Evolutionary conservation across 768 basidiomycete genomes (phyloP), one percentile per base, ranked within the genome.

Genomic region (Mycena venus): DNA sequence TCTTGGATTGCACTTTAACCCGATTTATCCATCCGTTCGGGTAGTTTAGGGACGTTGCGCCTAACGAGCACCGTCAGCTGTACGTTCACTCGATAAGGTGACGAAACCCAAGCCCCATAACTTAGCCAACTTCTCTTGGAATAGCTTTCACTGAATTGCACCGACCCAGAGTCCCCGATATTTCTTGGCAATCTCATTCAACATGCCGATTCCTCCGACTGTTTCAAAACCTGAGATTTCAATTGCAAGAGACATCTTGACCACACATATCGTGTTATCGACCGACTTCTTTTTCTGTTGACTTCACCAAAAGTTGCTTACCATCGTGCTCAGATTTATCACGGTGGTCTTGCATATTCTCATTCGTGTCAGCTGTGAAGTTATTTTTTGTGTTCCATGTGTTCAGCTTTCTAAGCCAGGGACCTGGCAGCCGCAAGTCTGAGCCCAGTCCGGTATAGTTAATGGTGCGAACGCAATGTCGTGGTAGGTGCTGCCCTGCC

Each of bases 401-500:
- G 32, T 31, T 58, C 14, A 51, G 4, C 49, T 51, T 51, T 51
- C 27, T 51, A n/a, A 23, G 3, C 10, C 27, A 14, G 8, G 8
- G 23, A 51, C 49, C 25, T 21, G n/a, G 10, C 19, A 23, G 49
- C 27, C 21, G 47, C 4, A 51, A 14, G 19, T 14, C 49, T 51
- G 23, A 25, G 12, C 49, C 11, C n/a, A 14, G 11, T 21, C 23
- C 8, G 32, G 58, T 70, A 62, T 70, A 63, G 56, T 56, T 31
- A 14, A 29, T 70, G 19, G 25, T 7, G 15, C 29, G 14, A 27
- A 12, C 53, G 12, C n/a, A 38, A n/a, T 47, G 29, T 36, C 31
- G 23, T 32, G 32, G 5, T 69, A 55, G 69, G 69, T 70, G 31
- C 71, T 68, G 8, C 38, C 42, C 36, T 27, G 44, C 42, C 55